Evolutionary conservation across 768 basidiomycete species (phyloP), one percentile per base, ranked within the genome.

Genomic region (Boletus insuetus): DNA sequence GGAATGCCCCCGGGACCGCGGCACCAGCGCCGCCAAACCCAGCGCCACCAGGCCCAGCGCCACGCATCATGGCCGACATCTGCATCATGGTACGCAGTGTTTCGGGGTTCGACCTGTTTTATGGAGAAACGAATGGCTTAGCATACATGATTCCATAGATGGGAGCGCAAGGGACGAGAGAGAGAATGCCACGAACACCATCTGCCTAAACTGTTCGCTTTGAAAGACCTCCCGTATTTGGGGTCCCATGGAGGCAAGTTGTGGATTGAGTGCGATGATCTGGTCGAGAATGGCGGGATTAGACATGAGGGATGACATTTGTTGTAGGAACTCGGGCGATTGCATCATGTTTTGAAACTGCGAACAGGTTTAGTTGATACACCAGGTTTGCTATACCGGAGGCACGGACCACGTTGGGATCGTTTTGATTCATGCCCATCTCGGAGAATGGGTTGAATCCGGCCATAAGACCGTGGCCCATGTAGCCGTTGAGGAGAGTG

Each of bases 371-470:
- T 12, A 49, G 50, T 42, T 16, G 38, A 11, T 5, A 14, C 14
- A n/a, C 11, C 16, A 22, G 24, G 26, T 31, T 39, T 16, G 14
- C 9, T 8, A n/a, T 20, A 20, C n/a, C 5, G 12, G 37, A 43
- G 74, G 34, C 16, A 56, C 82, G 60, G 56, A 92, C 93, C 84
- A 96, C 91, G 69, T 98, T 97, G 0, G 95, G 95, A 69, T 98
- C 96, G 62, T 91, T 91, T 5, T 82, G 78, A 66, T 99, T 99
- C 42, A 96, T 47, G 2, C 95, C 96, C 83, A 96, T 85, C 5
- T 87, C 88, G 0, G 87, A 80, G 65, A 99, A 98, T 0, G 97
- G 96, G 64, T 98, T 98, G 68, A 95, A 77, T 6, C 90, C 89
- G 0, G 88, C 88, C 82, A 91, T 83, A 17, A 82, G 76, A 2